A percentile compares a stretch with the other conserved stretches of the same genome.
Evolutionary conservation across 2,329 filamentous ascomycete species (phyloP).

Genomic region (Biscogniauxia mediterranea): DNA sequence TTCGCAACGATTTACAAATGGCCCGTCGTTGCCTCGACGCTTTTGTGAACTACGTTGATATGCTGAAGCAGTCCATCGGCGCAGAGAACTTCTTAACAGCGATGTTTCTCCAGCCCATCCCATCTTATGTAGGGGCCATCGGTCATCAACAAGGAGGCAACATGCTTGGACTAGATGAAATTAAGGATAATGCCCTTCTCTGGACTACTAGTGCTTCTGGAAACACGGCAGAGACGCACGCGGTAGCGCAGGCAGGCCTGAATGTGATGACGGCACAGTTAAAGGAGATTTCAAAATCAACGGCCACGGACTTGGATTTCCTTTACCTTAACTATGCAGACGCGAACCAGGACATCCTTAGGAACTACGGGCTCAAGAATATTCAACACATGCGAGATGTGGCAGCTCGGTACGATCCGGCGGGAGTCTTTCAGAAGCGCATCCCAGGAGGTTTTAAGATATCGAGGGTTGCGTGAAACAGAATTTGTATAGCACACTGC

Average conservation of each 20-base stretch:
- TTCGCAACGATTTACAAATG: constrained; percentile 22
- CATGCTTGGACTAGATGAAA: constrained; percentile 27
- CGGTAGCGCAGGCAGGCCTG: constrained; percentile 17
- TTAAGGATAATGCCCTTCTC: constrained; percentile 19
- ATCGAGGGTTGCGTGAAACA: constrained; percentile 12
- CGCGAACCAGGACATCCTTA: constrained; percentile 27
- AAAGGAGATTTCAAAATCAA: constrained; percentile 20
- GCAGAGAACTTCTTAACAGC: constrained; percentile 18
- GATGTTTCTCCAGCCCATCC: constrained; percentile 25
- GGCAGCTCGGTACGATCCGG: constrained; percentile 30
- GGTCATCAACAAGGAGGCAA: constrained; percentile 24
- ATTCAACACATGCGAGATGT: constrained; percentile 27
- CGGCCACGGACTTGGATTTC: constrained; percentile 25
- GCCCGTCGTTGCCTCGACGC: constrained; percentile 16
- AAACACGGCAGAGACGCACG: constrained; percentile 10
- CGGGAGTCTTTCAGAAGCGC: constrained; percentile 29
- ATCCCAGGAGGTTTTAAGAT: constrained; percentile 35
- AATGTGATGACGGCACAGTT: constrained; percentile 15
- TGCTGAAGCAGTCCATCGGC: constrained; percentile 16
- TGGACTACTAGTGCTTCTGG: constrained; percentile 21
- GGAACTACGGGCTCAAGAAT: constrained; percentile 28
- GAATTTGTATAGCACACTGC: background rate
- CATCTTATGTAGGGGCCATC: constrained; percentile 19
- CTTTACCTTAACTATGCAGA: constrained; percentile 36
- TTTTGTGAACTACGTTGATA: constrained; percentile 14